Evolutionary conservation across 2,329 filamentous ascomycete species (phyloP), one percentile per base, ranked within the genome.

Genomic region (Eurotiales sp.): DNA sequence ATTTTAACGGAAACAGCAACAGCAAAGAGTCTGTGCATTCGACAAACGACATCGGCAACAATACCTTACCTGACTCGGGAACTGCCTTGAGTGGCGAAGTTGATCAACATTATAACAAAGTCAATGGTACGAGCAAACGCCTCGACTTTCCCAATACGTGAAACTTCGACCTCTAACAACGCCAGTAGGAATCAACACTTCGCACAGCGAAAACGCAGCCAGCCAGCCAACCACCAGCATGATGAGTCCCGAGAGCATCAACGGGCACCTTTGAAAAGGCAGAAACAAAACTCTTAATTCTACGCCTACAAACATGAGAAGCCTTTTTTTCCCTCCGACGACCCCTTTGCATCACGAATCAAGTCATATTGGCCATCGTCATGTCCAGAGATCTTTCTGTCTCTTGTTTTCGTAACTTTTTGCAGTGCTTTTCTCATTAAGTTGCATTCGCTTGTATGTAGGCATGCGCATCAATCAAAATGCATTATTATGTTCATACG

Each of bases 201-300:
- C 47, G 36, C 50, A 55, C 29, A 42, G 36, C 27, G 84, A 84
- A 51, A 82, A 83, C 46, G 29, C 52, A 29, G 49, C 19, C 4
- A 48, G 46, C 27, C 52, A 54, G 47, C 80, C 77, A 15, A 82
- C 83, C 27, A 47, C 23, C 30, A 86, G 86, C 17, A 90, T 92
- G 83, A 90, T 92, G 77, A 93, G 88, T 64, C 89, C 89, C 3
- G 85, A 92, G 72, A 90, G 88, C 67, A 83, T 89, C 58, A 79
- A 80, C 68, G 73, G 63, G 52, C 74, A 68, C n/a, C n/a, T n/a
- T n/a, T n/a, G n/a, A n/a, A n/a, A n/a, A n/a, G 58, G 56, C 48
- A 52, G 55, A 29, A 60, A 27, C n/a, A 32, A 25, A 40, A 48
- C 19, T 21, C 43, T 53, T 27, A 48, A 36, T 53, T 51, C 36